A percentile compares a stretch with the other conserved stretches of the same genome.
Conservation (phyloP, 148 eudicot species). For the Rhododendron henanense region DNA sequence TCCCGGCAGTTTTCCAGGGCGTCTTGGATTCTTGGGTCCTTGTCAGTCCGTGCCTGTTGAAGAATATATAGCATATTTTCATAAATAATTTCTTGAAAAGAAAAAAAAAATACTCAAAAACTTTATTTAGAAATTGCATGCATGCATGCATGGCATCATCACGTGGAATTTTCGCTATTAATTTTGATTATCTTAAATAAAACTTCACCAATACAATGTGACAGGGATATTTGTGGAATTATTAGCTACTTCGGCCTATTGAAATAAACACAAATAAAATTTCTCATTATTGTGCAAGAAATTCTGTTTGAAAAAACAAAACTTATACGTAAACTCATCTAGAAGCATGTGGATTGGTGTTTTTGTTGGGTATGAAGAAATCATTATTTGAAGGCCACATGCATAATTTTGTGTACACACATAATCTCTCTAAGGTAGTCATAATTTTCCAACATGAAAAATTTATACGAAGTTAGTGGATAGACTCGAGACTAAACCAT, state of each 20-base stretch:
- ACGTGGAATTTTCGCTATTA: background rate
- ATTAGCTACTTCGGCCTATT: background rate
- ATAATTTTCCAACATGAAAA: too few relatives aligned
- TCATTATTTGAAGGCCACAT: too few relatives aligned
- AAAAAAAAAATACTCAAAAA: background rate
- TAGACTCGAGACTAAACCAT: too few relatives aligned
- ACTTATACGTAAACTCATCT: too few relatives aligned
- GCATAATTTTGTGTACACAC: too few relatives aligned
- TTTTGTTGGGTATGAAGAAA: too few relatives aligned
- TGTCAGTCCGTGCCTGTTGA: constrained; percentile 10
- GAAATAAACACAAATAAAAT: background rate
- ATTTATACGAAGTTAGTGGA: too few relatives aligned
- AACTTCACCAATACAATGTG: background rate
- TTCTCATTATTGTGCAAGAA: background rate
- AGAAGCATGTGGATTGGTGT: too few relatives aligned
- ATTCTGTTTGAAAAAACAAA: background rate
- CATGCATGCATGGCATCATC: background rate
- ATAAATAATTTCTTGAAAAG: background rate
- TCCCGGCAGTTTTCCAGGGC: constrained; percentile 31
- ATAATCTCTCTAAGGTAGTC: too few relatives aligned
- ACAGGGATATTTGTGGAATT: background rate
- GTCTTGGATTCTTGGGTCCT: constrained; percentile 27
- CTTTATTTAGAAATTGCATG: background rate
- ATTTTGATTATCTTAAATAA: background rate
- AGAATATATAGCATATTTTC: background rate